phyloP scores from a whole-genome alignment of 805 yeast species.

The Komagataella pseudopastoris region DNA sequence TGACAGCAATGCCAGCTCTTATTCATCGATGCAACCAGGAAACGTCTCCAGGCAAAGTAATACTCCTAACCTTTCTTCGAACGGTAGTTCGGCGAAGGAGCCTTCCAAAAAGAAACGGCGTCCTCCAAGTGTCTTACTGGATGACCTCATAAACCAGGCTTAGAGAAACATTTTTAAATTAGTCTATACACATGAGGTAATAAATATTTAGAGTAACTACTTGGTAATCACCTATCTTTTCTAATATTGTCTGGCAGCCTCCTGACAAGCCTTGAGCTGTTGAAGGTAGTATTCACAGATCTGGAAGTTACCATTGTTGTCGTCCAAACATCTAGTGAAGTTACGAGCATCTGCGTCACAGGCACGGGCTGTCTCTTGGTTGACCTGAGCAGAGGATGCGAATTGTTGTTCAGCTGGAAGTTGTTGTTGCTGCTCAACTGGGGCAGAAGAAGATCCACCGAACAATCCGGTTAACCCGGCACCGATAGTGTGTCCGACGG shows the following conservation, averaged over 20 bases:
- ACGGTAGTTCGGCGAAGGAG: background rate
- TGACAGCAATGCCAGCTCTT: background rate
- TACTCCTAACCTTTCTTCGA: background rate
- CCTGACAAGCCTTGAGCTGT: constrained; percentile 95
- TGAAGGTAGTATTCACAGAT: constrained; percentile 94
- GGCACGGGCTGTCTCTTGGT: constrained; percentile 29
- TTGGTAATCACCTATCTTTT: background rate
- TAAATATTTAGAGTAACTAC: background rate
- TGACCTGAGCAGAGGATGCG: constrained; percentile 23
- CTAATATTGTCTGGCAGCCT: constrained; percentile 75
- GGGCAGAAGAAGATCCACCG: constrained; percentile 57
- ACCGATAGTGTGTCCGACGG: constrained; percentile 94
- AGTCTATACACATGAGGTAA: background rate
- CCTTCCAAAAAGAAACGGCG: background rate
- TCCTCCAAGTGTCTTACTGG: background rate
- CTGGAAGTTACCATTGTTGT: constrained; percentile 91
- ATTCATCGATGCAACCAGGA: background rate
- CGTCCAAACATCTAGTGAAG: constrained; percentile 91
- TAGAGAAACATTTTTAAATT: background rate
- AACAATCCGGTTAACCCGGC: constrained; percentile 87
- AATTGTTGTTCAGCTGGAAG: constrained; percentile 25
- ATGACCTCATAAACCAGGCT: background rate
- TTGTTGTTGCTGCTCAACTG: constrained; percentile 28
- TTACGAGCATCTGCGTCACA: constrained; percentile 93
- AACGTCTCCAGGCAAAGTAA: background rate